Base-by-base conservation (phyloP, 192 early-diverging fungal genomes). In the Mortierella claussenii region DNA sequence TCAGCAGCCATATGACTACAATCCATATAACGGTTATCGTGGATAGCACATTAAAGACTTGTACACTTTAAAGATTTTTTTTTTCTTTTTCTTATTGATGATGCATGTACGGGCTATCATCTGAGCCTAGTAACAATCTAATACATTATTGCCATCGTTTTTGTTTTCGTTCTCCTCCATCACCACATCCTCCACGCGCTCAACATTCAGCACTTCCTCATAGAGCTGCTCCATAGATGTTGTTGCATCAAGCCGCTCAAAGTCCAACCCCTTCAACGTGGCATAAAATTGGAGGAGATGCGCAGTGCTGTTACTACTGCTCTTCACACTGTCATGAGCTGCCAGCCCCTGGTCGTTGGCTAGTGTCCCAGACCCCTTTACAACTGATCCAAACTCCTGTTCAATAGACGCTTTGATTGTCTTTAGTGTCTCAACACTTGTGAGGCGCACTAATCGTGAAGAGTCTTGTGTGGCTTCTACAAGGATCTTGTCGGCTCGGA, bases 191-290 rank as follows among this genome's bases (percentile, higher is more conserved):
- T 68, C 56, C n/a, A 74, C 63, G 4, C 64, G 67, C 49, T 85
- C 81, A 50, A 85, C 80, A 11, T 81, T 78, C 63, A 87, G 60
- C 2, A 82, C 82, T 58, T 87, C 85, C 60, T 85, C 70, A 44
- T 87, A 87, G 13, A 87, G 75, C 46, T 85, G 81, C 49, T 87
- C 85, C 20, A 75, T 76, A 24, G 69, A 78, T 4, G 76, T 78
- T 9, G 80, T 82, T 18, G 82, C 60, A 40, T 81, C 79, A 36
- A 87, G 44, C 10, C 71, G 59, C 21, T 68, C 69, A 68, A 83
- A 78, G 59, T 87, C 70, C 20, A 87, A 40, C 1, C 47, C 30
- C 11, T 20, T 42, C 1, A 87, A 67, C 5, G 51, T 49, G 17
- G 63, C 42, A 40, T 80, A 79, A 51, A 87, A 84, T 3, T 40